Conservation (phyloP, 2,329 filamentous ascomycete species). For the Penicillium griseofulvum region DNA sequence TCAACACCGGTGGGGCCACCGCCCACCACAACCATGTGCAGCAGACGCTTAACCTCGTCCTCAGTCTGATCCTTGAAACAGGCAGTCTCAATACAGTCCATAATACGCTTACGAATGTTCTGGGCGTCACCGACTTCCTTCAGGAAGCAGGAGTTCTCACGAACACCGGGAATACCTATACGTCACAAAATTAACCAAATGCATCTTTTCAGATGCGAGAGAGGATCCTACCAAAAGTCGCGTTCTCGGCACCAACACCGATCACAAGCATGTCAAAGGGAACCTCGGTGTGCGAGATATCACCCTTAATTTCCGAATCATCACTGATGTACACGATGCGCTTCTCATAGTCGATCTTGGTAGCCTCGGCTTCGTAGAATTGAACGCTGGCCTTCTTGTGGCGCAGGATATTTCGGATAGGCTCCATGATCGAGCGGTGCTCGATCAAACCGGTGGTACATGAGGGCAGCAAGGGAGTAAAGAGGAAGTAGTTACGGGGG, state of each 20-base stretch:
- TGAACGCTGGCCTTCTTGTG: constrained; percentile 92
- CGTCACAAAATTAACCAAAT: neutral
- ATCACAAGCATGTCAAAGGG: constrained; percentile 98
- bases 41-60: constrained; percentile 86
- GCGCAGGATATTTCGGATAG: constrained; percentile 89
- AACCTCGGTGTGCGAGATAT: constrained; percentile 78
- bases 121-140: constrained; percentile 98
- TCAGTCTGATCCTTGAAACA: constrained; percentile 93
- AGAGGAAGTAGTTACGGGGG: constrained; percentile 98
- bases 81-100: constrained; percentile 98
- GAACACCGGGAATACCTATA: constrained; percentile 80
- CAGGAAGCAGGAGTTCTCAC: constrained; percentile 93
- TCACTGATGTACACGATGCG: constrained; percentile 87
- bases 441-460: constrained; percentile 97
- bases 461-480: constrained; percentile 93
- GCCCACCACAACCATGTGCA: constrained; percentile 96
- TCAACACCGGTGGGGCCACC: constrained; percentile 96
- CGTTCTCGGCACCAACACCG: constrained; percentile 96
- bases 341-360: constrained; percentile 88
- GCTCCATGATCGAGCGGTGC: constrained; percentile 99
- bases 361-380: constrained; percentile 97
- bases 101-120: constrained; percentile 95
- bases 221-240: constrained; percentile 74
- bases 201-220: constrained; percentile 10
- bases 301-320: constrained; percentile 88